Base-by-base conservation (phyloP, 1,284 basidiomycete genomes). In the Cutaneotrichosporon cutaneum region DNA sequence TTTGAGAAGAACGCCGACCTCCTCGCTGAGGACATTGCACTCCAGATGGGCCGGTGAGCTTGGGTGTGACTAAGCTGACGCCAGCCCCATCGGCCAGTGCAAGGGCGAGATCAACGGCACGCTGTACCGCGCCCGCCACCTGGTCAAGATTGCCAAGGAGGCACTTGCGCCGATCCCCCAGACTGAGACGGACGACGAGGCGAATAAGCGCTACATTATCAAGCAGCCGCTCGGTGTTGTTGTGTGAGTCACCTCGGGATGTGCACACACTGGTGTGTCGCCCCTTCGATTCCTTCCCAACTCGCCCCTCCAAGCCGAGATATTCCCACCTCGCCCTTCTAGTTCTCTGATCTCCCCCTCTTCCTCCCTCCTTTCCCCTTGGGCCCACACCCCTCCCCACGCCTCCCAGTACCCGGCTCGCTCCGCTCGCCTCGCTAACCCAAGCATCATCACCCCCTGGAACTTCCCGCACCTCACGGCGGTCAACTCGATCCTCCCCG, bases 391-490 rank as follows among this genome's bases (percentile, higher is more conserved):
- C 35, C 35, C 35, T 16, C 10, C 6, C 11, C 11, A 6, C 7
- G 32, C 16, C 35, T 36, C 35, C 13, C 11, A 7, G 3, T 36
- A 36, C 18, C 18, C 39, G 6, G 13, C 36, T 16, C 13, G 36
- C 27, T 53, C 8, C 22, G 10, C n/a, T 11, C 24, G 3, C 47
- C 22, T 14, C 5, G 35, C 63, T 58, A 21, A 50, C 52, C 13
- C 13, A 53, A 68, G 72, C 52, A 68, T 68, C 22, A 66, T 77
- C 59, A 72, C 72, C 0, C 73, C 76, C 7, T 72, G 62, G 75
- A 93, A 90, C 79, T 95, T 86, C 79, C 93, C 93, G 0, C 94
- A 92, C 81, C 86, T 96, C 54, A 88, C 88, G 51, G 86, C 90
- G 39, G 85, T 97, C 77, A 97, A 97, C 79, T 87, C 90, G 2